Evolutionary conservation across 495 filamentous ascomycete genomes (phyloP), one percentile per base, ranked within the genome.

Genomic region (Podospora didyma): DNA sequence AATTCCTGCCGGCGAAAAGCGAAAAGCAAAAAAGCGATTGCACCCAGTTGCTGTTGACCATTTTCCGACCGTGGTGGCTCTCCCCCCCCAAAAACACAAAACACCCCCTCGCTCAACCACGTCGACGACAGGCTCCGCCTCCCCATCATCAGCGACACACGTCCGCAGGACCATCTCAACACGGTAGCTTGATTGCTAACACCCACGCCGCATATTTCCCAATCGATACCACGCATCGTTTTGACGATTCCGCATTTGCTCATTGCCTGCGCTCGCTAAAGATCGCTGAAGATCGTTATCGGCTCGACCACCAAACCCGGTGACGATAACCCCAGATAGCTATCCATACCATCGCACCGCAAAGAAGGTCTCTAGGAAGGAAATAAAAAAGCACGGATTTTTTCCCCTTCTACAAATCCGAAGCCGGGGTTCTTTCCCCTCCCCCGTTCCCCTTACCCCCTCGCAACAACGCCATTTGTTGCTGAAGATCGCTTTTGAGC

Each of bases 401-500:
- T 57, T 51, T 49, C 49, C n/a, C n/a, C n/a, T 42, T 42, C 49
- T 53, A 31, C 51, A 10, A n/a, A 31, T 20, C 17, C 26, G 49
- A 49, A 49, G 58, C 55, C 53, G 60, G 46, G 61, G 66, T 59
- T 46, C 49, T 46, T 60, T 55, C 46, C 47, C 54, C 65, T 55
- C 46, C 47, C 54, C 65, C 56, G 4, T 42, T 42, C n/a, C n/a
- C 37, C n/a, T 46, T 52, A 52, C 42, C 48, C 51, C 23, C 28
- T 49, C 42, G 26, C 46, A n/a, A 47, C 49, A 53, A 57, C 59
- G 50, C 56, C 66, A 59, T 52, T 60, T 53, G 49, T 37, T 67
- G 63, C 62, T 61, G 62, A 65, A 61, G 67, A 69, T 69, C 64
- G 55, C 65, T 71, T 66, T 61, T 68, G 61, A 57, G 44, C 34